Percentiles rank a stretch among this genome's conserved stretches.
Conservation (phyloP, 2,329 filamentous ascomycete genomes). For the Beauveria pseudobassiana region DNA sequence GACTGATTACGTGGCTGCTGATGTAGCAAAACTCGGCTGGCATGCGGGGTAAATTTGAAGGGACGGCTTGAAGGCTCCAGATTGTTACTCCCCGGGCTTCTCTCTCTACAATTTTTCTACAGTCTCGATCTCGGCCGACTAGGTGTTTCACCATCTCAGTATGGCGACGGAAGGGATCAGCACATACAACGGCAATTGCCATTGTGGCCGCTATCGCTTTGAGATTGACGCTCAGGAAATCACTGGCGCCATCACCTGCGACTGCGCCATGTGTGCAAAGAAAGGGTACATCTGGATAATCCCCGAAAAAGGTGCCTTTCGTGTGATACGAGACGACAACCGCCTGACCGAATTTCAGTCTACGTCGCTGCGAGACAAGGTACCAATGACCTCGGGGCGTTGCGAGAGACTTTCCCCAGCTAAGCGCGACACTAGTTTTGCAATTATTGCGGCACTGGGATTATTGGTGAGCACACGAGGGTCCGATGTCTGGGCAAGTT, state of each 20-base stretch:
- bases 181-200: constrained; percentile 20
- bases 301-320: constrained; percentile 5
- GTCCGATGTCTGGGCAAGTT: constrained; percentile 15
- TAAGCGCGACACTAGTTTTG: constrained; percentile 19
- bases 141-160: too few relatives aligned
- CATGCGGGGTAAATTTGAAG: too few relatives aligned
- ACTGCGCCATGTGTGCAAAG: constrained; percentile 21
- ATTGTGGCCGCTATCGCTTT: constrained; percentile 23
- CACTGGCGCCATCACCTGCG: constrained; percentile 14
- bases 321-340: constrained; percentile 13
- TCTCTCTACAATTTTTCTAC: too few relatives aligned
- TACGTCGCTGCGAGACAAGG: neutral
- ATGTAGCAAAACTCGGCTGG: too few relatives aligned
- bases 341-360: constrained; percentile 3
- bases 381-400: too few relatives aligned
- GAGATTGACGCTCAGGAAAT: constrained; percentile 14
- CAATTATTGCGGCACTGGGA: constrained; percentile 19
- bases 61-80: too few relatives aligned
- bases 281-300: constrained; percentile 22
- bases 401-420: too few relatives aligned
- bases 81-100: too few relatives aligned
- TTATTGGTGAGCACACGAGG: constrained; percentile 19
- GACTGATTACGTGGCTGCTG: too few relatives aligned
- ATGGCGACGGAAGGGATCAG: neutral
- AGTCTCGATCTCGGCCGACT: too few relatives aligned